Conservation (phyloP, 768 basidiomycete genomes). For the Tephrocybe sp. region DNA sequence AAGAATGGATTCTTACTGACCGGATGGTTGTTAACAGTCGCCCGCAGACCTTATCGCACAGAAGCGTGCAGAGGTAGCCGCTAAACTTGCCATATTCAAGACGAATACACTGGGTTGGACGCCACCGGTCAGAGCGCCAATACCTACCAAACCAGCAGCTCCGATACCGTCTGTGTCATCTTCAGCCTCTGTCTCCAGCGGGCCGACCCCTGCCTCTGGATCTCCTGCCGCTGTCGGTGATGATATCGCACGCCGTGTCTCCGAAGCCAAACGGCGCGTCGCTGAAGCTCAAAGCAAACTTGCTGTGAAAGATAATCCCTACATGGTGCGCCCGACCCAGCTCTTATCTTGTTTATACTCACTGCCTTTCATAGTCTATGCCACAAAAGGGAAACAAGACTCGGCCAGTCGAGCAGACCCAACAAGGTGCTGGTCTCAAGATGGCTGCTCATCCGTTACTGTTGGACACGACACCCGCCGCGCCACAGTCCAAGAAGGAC, state of each 20-base stretch:
- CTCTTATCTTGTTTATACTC: background rate
- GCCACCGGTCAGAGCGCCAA: conserved; percentile 39
- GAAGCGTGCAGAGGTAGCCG: conserved; percentile 82
- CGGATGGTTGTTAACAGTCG: background rate
- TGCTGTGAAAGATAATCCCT: conserved; percentile 80
- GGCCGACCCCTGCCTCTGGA: conserved; percentile 44
- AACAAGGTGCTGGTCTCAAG: conserved; percentile 81
- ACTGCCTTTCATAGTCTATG: conserved; percentile 39
- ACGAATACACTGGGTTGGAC: conserved; percentile 33
- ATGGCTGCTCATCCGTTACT: conserved; percentile 91
- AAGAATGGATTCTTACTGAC: background rate
- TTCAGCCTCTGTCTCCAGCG: conserved; percentile 34
- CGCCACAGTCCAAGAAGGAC: conserved; percentile 81
- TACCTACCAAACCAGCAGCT: conserved; percentile 36
- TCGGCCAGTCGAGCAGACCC: conserved; percentile 57
- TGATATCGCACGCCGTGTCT: conserved; percentile 70
- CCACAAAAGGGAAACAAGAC: conserved; percentile 57
- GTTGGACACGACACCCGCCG: conserved; percentile 60
- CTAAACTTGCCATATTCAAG: conserved; percentile 81
- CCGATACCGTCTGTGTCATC: conserved; percentile 31
- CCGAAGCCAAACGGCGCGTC: conserved; percentile 85
- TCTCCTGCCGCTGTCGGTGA: conserved; percentile 44
- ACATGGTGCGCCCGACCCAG: conserved; percentile 60
- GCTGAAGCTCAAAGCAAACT: conserved; percentile 79
- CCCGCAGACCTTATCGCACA: conserved; percentile 72